A percentile compares a stretch with the other conserved stretches of the same genome.
phyloP scores from a whole-genome alignment of 2,329 filamentous ascomycete species.

The Ascochyta clinopodiicola region DNA sequence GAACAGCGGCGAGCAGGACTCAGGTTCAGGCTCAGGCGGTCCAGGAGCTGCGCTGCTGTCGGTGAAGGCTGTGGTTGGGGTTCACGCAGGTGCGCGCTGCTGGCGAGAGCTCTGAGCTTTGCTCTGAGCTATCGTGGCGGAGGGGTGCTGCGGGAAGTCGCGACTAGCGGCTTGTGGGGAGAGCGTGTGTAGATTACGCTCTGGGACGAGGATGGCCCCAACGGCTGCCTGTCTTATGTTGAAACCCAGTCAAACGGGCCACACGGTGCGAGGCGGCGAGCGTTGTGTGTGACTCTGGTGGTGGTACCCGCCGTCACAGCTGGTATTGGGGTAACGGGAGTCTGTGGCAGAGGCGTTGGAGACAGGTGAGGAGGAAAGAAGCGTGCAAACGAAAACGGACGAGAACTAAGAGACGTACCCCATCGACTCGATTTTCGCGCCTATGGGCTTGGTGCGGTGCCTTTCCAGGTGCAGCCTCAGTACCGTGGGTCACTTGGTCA shows the following conservation, averaged over 20 bases:
- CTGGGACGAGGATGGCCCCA: constrained; percentile 10
- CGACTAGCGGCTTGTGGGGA: constrained; percentile 16
- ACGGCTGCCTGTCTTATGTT: constrained; percentile 3
- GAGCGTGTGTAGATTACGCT: constrained; percentile 5
- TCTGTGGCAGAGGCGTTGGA: constrained; percentile 2
- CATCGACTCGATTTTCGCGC: background rate
- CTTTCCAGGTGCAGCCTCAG: constrained; percentile 9
- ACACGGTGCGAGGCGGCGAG: constrained; percentile 15
- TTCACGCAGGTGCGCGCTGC: constrained; percentile 2
- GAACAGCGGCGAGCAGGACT: background rate
- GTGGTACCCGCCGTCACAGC: constrained; percentile 16
- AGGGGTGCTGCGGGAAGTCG: constrained; percentile 14
- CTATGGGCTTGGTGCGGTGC: constrained; percentile 2
- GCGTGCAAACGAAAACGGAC: constrained; percentile 16
- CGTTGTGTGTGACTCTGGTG: constrained; percentile 14
- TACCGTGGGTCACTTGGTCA: constrained; percentile 8
- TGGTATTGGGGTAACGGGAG: constrained; percentile 9
- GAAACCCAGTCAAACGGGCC: constrained; percentile 11
- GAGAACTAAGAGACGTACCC: constrained; percentile 7
- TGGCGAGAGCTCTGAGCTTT: constrained; percentile 6
- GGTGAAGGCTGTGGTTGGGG: background rate
- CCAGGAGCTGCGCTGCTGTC: background rate
- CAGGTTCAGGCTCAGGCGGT: background rate
- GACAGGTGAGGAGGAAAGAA: constrained; percentile 3
- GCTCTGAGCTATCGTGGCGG: constrained; percentile 8